Evolutionary conservation across 2,329 filamentous ascomycete species (phyloP).

Genomic region (Penicillium thymicola): DNA sequence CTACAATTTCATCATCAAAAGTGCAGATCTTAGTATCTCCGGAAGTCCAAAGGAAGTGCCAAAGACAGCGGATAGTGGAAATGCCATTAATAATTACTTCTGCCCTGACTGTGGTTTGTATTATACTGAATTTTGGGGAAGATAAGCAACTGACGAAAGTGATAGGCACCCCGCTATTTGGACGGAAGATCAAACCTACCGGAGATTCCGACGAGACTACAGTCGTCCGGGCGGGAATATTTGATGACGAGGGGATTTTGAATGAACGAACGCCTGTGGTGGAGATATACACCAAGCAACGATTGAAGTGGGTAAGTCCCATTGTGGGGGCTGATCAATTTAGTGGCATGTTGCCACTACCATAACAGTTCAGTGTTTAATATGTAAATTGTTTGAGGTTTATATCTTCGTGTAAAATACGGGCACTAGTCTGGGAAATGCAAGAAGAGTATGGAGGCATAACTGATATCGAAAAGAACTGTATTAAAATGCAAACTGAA

Average conservation of each 20-base stretch:
- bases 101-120: constrained; percentile 38
- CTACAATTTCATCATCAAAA: constrained; percentile 33
- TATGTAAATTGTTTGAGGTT: neutral
- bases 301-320: constrained; percentile 24
- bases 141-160: constrained; percentile 2
- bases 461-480: neutral
- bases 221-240: constrained; percentile 36
- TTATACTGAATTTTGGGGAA: neutral
- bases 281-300: constrained; percentile 31
- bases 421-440: neutral
- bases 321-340: constrained; percentile 27
- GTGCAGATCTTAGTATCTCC: constrained; percentile 26
- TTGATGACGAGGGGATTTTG: constrained; percentile 31
- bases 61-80: constrained; percentile 38
- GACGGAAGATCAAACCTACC: constrained; percentile 19
- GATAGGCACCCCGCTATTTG: constrained; percentile 30
- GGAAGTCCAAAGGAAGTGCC: constrained; percentile 35
- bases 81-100: constrained; percentile 36
- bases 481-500: constrained; percentile 10
- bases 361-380: neutral
- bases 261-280: constrained; percentile 27
- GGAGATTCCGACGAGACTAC: constrained; percentile 23
- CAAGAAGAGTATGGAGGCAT: neutral
- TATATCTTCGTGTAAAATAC: neutral
- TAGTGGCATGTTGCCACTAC: constrained; percentile 21